These are phyloP conservation scores for Medicago ruthenica DNA, from an alignment of 306 rosid genomes.

Conservation along the genomic window DNA sequence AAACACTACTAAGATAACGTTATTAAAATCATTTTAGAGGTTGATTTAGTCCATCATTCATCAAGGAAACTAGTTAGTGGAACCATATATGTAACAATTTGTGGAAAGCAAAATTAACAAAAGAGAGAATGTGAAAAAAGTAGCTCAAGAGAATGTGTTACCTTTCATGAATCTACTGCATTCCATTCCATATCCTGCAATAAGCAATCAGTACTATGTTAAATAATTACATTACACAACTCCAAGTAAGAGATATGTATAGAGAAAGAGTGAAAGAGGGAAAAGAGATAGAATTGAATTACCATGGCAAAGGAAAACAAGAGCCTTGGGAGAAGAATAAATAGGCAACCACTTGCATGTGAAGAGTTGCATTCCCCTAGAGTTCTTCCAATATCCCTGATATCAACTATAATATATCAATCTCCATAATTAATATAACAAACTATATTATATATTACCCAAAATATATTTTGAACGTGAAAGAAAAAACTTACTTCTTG, in stretches of 20 bases:
- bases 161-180: slow-evolving; percentile 89
- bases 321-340: slow-evolving; percentile 66
- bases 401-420: neutral
- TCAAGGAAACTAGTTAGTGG: neutral
- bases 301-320: slow-evolving; percentile 94
- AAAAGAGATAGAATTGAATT: neutral
- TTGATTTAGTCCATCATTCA: slow-evolving; percentile 1
- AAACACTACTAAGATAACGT: neutral
- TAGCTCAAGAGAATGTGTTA: slow-evolving; percentile 44
- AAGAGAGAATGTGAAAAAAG: neutral
- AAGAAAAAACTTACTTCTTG: slow-evolving; percentile 50
- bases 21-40: neutral
- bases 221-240: neutral
- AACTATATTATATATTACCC: neutral
- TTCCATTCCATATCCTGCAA: slow-evolving; percentile 89
- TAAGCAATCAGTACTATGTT: neutral
- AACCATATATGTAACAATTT: slow-evolving; percentile 1
- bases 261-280: slow-evolving; percentile 7
- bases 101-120: neutral
- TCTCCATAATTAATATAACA: neutral
- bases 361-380: slow-evolving; percentile 77
- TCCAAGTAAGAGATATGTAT: neutral
- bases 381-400: slow-evolving; percentile 66
- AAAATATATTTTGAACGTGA: neutral
- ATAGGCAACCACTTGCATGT: slow-evolving; percentile 83